These are phyloP conservation scores for Suhomyces terraborum DNA, from an alignment of 1,139 yeast genomes.

Conservation along the genomic window DNA sequence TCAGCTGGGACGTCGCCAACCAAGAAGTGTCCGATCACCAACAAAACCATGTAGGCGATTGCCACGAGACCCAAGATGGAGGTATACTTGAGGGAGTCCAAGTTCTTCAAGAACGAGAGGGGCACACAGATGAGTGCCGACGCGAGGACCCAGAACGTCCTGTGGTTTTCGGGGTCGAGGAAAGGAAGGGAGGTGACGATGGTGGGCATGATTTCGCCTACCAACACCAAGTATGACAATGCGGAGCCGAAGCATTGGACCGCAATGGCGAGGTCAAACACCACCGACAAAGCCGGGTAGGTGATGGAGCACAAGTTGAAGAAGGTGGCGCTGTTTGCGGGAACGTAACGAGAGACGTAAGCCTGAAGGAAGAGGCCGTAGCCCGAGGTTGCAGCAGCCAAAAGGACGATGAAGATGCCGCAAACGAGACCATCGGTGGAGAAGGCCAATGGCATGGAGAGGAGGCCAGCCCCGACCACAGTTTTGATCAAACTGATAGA, in stretches of 20 bases:
- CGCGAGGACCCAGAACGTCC: slow-evolving; percentile 42
- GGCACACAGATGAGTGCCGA: slow-evolving; percentile 43
- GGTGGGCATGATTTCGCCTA: slow-evolving; percentile 51
- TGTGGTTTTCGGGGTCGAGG: slow-evolving; percentile 18
- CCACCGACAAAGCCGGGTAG: slow-evolving; percentile 77
- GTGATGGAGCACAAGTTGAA: slow-evolving; percentile 82
- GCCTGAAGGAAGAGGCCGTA: slow-evolving; percentile 80
- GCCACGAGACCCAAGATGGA: slow-evolving; percentile 46
- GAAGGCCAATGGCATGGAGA: slow-evolving; percentile 91
- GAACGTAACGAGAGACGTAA: slow-evolving; percentile 68
- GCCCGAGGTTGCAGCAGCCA: slow-evolving; percentile 80
- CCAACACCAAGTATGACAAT: slow-evolving; percentile 45
- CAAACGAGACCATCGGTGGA: slow-evolving; percentile 77
- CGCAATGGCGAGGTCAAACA: slow-evolving; percentile 86
- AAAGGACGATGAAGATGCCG: slow-evolving; percentile 62
- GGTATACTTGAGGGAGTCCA: slow-evolving; percentile 49
- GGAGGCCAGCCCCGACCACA: slow-evolving; percentile 86
- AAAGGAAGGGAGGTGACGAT: slow-evolving; percentile 30
- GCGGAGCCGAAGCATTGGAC: slow-evolving; percentile 69
- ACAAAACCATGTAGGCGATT: slow-evolving; percentile 39
- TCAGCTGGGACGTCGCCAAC: slow-evolving; percentile 47
- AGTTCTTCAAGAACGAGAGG: slow-evolving; percentile 43
- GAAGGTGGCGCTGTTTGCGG: slow-evolving; percentile 78
- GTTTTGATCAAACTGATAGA: slow-evolving; percentile 66
- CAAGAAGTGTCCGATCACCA: slow-evolving; percentile 40